These are phyloP conservation scores for Heliocybe sulcata DNA, from an alignment of 1,284 basidiomycete species.

Conservation along the genomic window DNA sequence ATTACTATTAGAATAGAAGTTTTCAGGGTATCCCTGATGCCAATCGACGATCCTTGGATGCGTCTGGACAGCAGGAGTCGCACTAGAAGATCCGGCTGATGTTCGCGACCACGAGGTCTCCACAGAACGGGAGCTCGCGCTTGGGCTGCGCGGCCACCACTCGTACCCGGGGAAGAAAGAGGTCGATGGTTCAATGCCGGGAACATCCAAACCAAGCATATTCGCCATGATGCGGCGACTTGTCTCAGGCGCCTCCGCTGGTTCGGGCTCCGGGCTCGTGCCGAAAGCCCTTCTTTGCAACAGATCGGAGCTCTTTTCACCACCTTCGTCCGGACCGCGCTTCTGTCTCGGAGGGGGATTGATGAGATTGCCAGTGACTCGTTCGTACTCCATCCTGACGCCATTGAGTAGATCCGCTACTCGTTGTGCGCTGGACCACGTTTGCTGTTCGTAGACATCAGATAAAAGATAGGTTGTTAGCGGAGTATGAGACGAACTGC, in stretches of 20 bases:
- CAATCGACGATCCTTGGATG: constrained; percentile 1
- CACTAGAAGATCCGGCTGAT: constrained; percentile 10
- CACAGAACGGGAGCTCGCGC: not conserved
- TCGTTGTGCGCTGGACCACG: constrained; percentile 71
- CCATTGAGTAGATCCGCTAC: constrained; percentile 68
- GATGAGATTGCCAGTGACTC: constrained; percentile 25
- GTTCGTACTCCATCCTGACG: constrained; percentile 49
- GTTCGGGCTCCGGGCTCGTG: constrained; percentile 10
- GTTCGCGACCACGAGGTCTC: not conserved
- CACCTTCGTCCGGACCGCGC: constrained; percentile 58
- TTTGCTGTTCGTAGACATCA: constrained; percentile 24
- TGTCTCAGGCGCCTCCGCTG: constrained; percentile 24
- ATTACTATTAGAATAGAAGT: not conserved
- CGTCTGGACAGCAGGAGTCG: constrained; percentile 5
- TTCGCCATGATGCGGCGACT: constrained; percentile 61
- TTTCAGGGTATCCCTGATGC: constrained; percentile 1
- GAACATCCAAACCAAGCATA: constrained; percentile 57
- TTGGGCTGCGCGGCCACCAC: constrained; percentile 53
- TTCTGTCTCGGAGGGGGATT: constrained; percentile 41
- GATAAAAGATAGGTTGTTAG: not conserved
- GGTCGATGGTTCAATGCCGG: constrained; percentile 52
- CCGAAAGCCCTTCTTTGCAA: constrained; percentile 36
- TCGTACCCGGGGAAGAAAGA: constrained; percentile 67
- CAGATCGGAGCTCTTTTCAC: constrained; percentile 42
- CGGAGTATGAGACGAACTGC: constrained; percentile 39